These are phyloP conservation scores for Paramecium biaurelia DNA, from an alignment of 73 alveolate genomes.

Conservation along the genomic window DNA sequence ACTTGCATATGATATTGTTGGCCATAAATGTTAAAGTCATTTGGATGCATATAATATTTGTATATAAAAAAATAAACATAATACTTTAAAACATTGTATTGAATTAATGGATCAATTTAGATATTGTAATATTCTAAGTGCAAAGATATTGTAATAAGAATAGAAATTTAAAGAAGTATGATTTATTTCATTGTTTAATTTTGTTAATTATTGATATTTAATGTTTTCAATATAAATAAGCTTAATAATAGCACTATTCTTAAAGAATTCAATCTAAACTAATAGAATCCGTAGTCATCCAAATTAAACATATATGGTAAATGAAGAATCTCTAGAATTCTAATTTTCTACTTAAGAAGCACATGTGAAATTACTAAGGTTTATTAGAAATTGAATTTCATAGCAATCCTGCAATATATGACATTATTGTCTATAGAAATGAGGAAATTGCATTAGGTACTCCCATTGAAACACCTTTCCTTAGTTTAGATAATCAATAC, in stretches of 20 bases:
- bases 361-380: not conserved
- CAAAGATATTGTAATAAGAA: not conserved
- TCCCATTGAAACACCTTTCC: not conserved
- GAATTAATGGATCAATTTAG: constrained; percentile 1
- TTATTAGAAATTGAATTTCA: not conserved
- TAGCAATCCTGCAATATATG: not conserved
- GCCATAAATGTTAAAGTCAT: not conserved
- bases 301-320: not conserved
- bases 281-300: not conserved
- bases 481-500: not conserved
- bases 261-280: not conserved
- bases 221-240: not conserved
- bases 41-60: not conserved
- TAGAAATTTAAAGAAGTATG: not conserved
- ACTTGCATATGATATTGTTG: not conserved
- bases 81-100: not conserved
- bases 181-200: not conserved
- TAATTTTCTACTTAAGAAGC: not conserved
- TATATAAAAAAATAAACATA: not conserved
- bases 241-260: not conserved
- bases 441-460: not conserved
- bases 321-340: not conserved
- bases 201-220: not conserved
- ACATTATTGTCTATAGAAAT: not conserved
- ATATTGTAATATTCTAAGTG: not conserved